These are phyloP conservation scores for Rhodotorula sp. DNA, from an alignment of 1,284 basidiomycete genomes.

Conservation along the genomic window DNA sequence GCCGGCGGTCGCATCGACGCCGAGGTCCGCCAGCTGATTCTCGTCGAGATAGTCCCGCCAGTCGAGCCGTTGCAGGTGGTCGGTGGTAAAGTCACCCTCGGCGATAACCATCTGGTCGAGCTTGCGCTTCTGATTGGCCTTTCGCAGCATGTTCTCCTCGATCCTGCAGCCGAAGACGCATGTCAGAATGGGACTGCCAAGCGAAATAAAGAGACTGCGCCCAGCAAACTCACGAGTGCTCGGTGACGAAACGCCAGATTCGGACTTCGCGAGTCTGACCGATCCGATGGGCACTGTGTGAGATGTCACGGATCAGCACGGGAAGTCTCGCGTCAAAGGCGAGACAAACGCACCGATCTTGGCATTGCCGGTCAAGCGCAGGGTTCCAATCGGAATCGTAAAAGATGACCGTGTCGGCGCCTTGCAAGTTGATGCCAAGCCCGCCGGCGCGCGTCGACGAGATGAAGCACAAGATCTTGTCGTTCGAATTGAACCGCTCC, in stretches of 20 bases:
- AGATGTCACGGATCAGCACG: neutral
- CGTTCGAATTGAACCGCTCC: constrained; percentile 92
- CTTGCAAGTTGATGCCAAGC: constrained; percentile 85
- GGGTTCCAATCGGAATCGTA: constrained; percentile 98
- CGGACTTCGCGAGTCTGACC: constrained; percentile 96
- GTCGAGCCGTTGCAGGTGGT: constrained; percentile 60
- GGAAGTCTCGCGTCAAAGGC: neutral
- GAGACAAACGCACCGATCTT: constrained; percentile 69
- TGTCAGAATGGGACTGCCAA: neutral
- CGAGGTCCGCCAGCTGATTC: constrained; percentile 42
- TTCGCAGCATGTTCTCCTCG: constrained; percentile 93
- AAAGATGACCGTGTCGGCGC: constrained; percentile 95
- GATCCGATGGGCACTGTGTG: constrained; percentile 77
- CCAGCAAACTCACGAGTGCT: constrained; percentile 53
- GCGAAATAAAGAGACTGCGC: neutral
- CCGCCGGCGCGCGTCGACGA: constrained; percentile 90
- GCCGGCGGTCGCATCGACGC: constrained; percentile 41
- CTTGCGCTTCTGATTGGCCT: constrained; percentile 92
- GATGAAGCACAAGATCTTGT: constrained; percentile 89
- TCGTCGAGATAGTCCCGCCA: constrained; percentile 79
- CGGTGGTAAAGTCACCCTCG: constrained; percentile 76
- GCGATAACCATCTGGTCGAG: constrained; percentile 92
- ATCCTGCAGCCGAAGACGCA: constrained; percentile 60
- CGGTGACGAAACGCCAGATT: constrained; percentile 92
- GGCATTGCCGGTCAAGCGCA: constrained; percentile 95